Percentiles rank a stretch among this genome's conserved stretches.
phyloP scores from a whole-genome alignment of 768 basidiomycete genomes.

The Chalciporus piperatus region DNA sequence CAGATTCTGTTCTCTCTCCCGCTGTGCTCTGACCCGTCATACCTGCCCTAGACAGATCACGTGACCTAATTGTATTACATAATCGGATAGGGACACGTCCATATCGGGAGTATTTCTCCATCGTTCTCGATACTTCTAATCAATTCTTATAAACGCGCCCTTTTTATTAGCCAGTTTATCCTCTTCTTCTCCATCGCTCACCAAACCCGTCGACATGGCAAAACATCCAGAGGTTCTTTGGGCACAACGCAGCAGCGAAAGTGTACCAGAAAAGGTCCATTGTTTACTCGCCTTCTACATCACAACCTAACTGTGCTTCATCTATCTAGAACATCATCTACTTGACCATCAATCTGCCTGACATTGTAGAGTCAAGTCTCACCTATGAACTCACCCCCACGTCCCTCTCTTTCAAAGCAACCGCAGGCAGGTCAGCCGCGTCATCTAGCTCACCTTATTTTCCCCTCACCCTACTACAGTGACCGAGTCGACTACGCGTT shows the following conservation, averaged over 20 bases:
- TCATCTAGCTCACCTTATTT: not conserved
- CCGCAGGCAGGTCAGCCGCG: constrained; percentile 54
- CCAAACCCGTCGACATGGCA: constrained; percentile 33
- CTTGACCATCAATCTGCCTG: constrained; percentile 80
- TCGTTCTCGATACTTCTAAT: constrained; percentile 33
- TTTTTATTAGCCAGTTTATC: constrained; percentile 1
- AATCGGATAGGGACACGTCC: not conserved
- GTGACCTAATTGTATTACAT: constrained; percentile 16
- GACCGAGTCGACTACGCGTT: constrained; percentile 71
- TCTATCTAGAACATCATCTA: constrained; percentile 74
- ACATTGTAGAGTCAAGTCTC: constrained; percentile 61
- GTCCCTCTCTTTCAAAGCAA: constrained; percentile 61
- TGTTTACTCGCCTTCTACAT: not conserved
- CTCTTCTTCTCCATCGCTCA: not conserved
- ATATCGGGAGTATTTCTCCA: constrained; percentile 28
- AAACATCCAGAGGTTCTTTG: constrained; percentile 87
- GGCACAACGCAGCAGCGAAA: constrained; percentile 85
- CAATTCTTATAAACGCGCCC: constrained; percentile 14
- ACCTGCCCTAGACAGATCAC: constrained; percentile 12
- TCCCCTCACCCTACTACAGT: constrained; percentile 16
- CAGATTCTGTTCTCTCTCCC: too few species aligned
- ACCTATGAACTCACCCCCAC: constrained; percentile 57
- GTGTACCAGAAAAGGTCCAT: constrained; percentile 63
- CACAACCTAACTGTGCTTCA: not conserved
- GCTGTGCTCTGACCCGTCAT: too few species aligned